These are phyloP conservation scores for Halenospora varia DNA, from an alignment of 495 filamentous ascomycete species.

Conservation along the genomic window DNA sequence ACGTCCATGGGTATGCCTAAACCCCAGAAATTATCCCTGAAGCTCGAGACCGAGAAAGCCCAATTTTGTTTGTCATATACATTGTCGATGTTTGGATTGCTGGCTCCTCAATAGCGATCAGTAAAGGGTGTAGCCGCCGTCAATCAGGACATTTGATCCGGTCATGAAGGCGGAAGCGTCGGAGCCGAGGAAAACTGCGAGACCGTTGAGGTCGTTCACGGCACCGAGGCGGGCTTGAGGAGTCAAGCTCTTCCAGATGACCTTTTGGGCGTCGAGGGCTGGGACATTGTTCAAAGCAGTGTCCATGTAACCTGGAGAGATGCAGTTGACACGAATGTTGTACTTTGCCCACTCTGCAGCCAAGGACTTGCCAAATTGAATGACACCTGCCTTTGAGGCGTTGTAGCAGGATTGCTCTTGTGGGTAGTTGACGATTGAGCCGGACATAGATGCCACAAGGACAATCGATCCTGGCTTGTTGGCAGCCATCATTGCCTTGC, in stretches of 20 bases:
- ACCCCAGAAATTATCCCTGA: neutral
- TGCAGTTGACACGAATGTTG: conserved; percentile 71
- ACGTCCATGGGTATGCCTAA: neutral
- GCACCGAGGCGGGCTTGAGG: conserved; percentile 69
- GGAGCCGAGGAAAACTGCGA: conserved; percentile 74
- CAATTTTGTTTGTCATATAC: neutral
- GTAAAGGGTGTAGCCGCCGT: conserved; percentile 54
- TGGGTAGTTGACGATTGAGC: conserved; percentile 73
- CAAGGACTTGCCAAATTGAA: conserved; percentile 70
- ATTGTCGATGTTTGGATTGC: neutral
- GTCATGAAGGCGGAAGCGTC: conserved; percentile 75
- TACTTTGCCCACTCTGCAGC: conserved; percentile 78
- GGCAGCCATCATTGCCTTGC: conserved; percentile 59
- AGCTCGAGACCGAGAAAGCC: neutral
- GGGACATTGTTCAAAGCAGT: conserved; percentile 70
- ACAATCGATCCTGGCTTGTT: conserved; percentile 66
- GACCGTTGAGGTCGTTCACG: conserved; percentile 69
- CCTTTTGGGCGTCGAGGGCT: conserved; percentile 70
- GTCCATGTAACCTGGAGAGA: conserved; percentile 80
- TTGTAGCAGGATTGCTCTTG: conserved; percentile 79
- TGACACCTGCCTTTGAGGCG: conserved; percentile 74
- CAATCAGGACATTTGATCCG: conserved; percentile 70
- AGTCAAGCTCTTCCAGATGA: conserved; percentile 71
- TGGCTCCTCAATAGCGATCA: conserved; percentile 19
- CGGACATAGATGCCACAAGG: conserved; percentile 74